A percentile compares a stretch with the other conserved stretches of the same genome.
Conservation (phyloP, 768 basidiomycete species). For the Lactarius pseudohatsudake region DNA sequence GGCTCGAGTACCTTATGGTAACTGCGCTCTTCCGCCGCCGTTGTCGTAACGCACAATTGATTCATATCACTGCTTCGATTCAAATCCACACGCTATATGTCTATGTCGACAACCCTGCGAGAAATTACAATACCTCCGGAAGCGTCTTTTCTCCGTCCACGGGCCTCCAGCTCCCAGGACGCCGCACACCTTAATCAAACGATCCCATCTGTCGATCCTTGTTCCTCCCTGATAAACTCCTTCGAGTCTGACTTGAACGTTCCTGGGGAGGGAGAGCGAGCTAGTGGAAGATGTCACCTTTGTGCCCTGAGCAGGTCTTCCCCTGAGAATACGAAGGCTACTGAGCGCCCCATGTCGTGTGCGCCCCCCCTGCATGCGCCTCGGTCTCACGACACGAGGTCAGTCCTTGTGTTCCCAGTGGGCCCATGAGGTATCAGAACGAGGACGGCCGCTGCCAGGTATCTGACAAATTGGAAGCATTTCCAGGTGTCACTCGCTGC, state of each 20-base stretch:
- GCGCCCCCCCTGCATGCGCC: background rate
- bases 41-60: background rate
- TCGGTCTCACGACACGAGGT: background rate
- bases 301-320: background rate
- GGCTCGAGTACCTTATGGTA: background rate
- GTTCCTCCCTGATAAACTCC: background rate
- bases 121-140: background rate
- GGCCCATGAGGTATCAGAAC: background rate
- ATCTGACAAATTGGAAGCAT: background rate
- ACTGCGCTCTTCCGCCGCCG: slow-evolving; percentile 4
- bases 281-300: background rate
- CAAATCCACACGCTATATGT: background rate
- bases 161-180: background rate
- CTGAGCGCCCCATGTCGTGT: background rate
- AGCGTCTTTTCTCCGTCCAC: slow-evolving; percentile 13
- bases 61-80: slow-evolving; percentile 1
- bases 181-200: background rate
- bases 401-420: background rate
- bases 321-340: background rate
- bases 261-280: background rate
- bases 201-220: background rate
- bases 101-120: slow-evolving; percentile 3
- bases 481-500: background rate
- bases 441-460: background rate
- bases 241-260: background rate